Base-by-base conservation (phyloP, 441 rosid genomes). In the Manihot esculenta region DNA sequence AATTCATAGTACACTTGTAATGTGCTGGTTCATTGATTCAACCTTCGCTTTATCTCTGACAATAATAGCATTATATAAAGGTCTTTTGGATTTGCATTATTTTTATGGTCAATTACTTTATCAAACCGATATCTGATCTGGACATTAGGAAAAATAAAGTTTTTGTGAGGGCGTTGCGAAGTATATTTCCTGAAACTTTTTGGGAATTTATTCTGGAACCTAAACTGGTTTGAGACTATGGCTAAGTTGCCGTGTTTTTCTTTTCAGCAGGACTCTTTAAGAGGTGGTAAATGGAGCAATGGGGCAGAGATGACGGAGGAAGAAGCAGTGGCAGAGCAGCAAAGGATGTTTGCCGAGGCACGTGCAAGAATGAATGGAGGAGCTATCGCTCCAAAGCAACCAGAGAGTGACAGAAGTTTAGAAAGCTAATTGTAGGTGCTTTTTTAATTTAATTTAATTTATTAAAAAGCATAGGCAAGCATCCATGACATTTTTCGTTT, bases 311-410 rank as follows among this genome's bases (percentile, higher is more conserved):
- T 95, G 99, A 88, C 98, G 0, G 99, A 95, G 78, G 99, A 95
- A 80, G 94, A 91, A 86, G 95, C 97, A 57, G 96, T 73, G 10
- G 98, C 97, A 11, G 98, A 91, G 82, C 98, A 95, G 81, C 99
- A 95, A 82, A 86, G 99, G 84, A 95, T 95, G 98, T 95, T 95
- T 77, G 99, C 97, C 0, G 99, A 95, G 85, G 99, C 98, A 41
- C 94, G 99, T 7, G 99, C 98, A 8, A 86, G 99, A 78, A 95
- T 95, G 99, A 95, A 88, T 35, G 97, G 98, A 15, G 94, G 86
- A 45, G 80, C 78, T 15, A 64, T 76, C 5, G 84, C 86, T 61
- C 88, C 93, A 1, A 88, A 92, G 81, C 92, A 89, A 74, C 82
- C 90, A 5, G 98, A 95, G 66, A 70, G 80, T 62, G 84, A 89